Base-by-base conservation (phyloP, 305 asterid species). In the Fraxinus angustifolia region DNA sequence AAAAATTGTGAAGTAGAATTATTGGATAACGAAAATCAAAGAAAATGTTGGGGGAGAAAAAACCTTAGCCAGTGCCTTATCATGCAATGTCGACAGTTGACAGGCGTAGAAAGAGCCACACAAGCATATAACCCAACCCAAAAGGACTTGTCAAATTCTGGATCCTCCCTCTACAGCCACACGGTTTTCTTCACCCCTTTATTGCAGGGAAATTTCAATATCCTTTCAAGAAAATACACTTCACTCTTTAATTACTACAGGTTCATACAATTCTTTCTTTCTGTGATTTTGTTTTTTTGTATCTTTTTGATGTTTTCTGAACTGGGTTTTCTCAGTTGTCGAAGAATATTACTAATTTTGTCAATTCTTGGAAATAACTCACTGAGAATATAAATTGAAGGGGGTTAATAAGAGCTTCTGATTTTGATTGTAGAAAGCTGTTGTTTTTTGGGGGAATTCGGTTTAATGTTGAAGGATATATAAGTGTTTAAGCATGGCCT, bases 401-500 rank as follows among this genome's bases (percentile, higher is more conserved):
- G 3, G 60, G 31, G 80, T 11, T 45, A 8, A 70, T 60, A 62
- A 60, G 75, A 35, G 26, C 33, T 76, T 79, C 76, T 36, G 70
- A 28, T 31, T 79, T 45, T 33, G 70, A 73, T 58, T 21, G 83
- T 14, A 42, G 79, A 19, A 77, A 76, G 70, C 82, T 71, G 26
- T 56, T 71, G 5, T 80, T 67, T 77, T 60, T 19, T 31, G 12
- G 36, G 76, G 84, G 11, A 19, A 16, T 16, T 17, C 80, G 76
- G 65, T 67, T 79, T 71, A 80, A 91, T 90, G 92, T 91, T 91
- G 87, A 70, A 86, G 84, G 75, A 35, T 77, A 68, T 83, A 62
- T 91, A 87, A 80, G 82, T 79, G 82, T 74, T 38, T 45, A 28
- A 78, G 82, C 82, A 95, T 96, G 99, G 88, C 93, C 92, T 87